Evolutionary conservation across 2,329 filamentous ascomycete genomes (phyloP), one percentile per base, ranked within the genome.

Genomic region (Blastomyces parvus): DNA sequence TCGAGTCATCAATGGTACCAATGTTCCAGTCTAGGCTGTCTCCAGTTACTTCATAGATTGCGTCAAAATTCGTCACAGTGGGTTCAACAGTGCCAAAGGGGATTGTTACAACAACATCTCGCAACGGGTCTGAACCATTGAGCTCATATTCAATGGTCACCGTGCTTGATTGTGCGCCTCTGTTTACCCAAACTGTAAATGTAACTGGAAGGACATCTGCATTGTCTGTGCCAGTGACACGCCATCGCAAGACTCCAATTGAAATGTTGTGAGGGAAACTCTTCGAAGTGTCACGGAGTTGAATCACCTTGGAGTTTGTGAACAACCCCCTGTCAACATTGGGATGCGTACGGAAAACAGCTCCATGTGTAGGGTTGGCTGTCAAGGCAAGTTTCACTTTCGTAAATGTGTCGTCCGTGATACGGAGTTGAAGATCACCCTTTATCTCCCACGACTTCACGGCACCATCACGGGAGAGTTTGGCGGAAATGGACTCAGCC

Each of bases 101-200:
- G 67, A 99, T 96, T 2, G 87, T 84, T 61, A 99, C 89, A 46
- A 86, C 84, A 57, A 97, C 93, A 72, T 97, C 91, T 67, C 86
- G 88, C 64, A 99, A 81, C 14, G 84, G 77, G 68, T 93, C 89
- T 1, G 86, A 83, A 60, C 91, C 90, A 0, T 89, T 93, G 64
- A 96, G 84, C 76, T 99, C 94, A 74, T 97, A 99, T 77, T 97
- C 94, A 42, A 97, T 85, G 1, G 93, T 99, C 72, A 99, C 86
- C 67, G 89, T 95, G 76, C 88, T 95, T 71, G 88, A 91, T 57
- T 88, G 85, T 27, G 86, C 84, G 58, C 90, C 88, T 76, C 92
- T 91, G 78, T 96, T 97, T 65, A 96, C 90, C 94, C 94, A 99
- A 46, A 97, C 93, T 1, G 91, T 97, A 76, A 99, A 97, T 46